Base-by-base conservation (phyloP, 1,139 yeast species). In the Kodamaea anthophila region DNA sequence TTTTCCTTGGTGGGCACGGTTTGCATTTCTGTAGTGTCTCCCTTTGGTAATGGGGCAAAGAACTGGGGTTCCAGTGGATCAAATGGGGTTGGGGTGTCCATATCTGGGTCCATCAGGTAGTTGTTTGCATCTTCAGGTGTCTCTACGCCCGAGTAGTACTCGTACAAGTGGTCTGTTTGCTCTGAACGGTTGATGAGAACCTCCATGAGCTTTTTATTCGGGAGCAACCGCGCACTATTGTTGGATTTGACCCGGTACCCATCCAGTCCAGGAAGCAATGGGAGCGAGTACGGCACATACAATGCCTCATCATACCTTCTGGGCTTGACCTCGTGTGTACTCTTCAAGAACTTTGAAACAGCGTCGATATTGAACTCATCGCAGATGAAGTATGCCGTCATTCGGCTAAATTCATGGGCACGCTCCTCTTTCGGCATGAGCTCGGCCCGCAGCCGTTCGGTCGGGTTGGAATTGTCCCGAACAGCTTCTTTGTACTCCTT, bases 351-450 rank as follows among this genome's bases (percentile, higher is more conserved):
- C 32, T 70, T 67, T 1, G 82, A 69, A 2, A 86, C 75, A 2
- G 74, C 65, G 22, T 68, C 65, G 31, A 88, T 57, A 44, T 83
- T 69, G 48, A 87, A 79, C 13, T 83, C 86, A 35, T 86, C 96
- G 15, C 95, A 78, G 6, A 87, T 78, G 43, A 86, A 74, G 52
- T 88, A 88, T 0, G 96, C 96, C 0, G 97, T 87, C 41, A 87
- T 86, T 36, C 97, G 58, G 19, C 94, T 77, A 42, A 81, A 73
- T 40, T 77, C 83, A 22, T 71, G 76, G 3, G 78, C 83, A 37
- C 88, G 58, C 22, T 70, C 66, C 30, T 77, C 87, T 42, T 78
- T 77, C 5, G 83, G 72, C 70, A 77, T 63, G 31, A 74, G 56
- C 44, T 83, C 94, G 1, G 88, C 88, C 29, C 81, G 59, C 2